Conservation (phyloP, 2,329 filamentous ascomycete genomes). For the Beauveria pseudobassiana region DNA sequence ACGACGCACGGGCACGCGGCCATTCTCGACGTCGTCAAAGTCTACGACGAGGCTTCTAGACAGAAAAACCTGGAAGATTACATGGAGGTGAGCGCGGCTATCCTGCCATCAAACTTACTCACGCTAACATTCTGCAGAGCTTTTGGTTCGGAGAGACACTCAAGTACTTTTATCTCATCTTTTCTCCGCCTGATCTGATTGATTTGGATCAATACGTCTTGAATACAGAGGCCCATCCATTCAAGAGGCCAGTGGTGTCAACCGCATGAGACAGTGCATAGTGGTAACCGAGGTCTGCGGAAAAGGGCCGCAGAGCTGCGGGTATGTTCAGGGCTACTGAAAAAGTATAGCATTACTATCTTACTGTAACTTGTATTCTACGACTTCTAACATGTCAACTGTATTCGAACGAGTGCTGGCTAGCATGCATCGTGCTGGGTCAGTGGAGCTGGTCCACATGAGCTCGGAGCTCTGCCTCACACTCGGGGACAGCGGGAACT, state of each 20-base stretch:
- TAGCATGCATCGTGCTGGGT: neutral
- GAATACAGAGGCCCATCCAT: constrained; percentile 47
- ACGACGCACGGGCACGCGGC: constrained; percentile 54
- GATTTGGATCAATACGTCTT: constrained; percentile 54
- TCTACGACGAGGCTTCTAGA: constrained; percentile 16
- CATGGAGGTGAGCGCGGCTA: constrained; percentile 50
- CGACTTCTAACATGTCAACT: no score
- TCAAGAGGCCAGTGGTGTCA: constrained; percentile 24
- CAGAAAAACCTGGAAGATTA: constrained; percentile 44
- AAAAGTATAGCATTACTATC: neutral
- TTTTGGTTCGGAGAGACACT: constrained; percentile 63
- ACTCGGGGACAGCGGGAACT: neutral
- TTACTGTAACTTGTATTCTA: neutral
- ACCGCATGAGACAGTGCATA: neutral
- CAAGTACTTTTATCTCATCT: constrained; percentile 57
- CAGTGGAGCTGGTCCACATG: constrained; percentile 4
- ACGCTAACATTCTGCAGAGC: constrained; percentile 65
- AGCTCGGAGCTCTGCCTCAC: neutral
- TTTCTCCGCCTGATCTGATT: constrained; percentile 46
- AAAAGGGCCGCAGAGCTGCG: neutral
- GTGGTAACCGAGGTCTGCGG: neutral
- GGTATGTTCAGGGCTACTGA: neutral
- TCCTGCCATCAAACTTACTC: constrained; percentile 31
- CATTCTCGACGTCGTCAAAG: constrained; percentile 49
- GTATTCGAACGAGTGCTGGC: neutral